Evolutionary conservation across 768 basidiomycete species (phyloP).

Genomic region (Suillus paluster): DNA sequence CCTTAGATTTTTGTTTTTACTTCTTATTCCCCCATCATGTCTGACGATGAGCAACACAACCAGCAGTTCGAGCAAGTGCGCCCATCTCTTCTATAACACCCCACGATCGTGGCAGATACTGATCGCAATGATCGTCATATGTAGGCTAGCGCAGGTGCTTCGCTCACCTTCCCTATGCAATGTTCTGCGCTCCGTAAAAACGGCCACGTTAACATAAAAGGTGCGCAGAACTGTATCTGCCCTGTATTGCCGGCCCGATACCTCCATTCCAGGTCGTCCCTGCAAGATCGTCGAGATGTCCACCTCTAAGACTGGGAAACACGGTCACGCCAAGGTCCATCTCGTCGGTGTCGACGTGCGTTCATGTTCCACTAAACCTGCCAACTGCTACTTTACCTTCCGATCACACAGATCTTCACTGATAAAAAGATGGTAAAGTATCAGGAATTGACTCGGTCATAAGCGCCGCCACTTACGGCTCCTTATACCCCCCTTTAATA

Average conservation of each 20-base stretch:
- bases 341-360: slow-evolving; percentile 94
- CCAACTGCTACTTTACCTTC: slow-evolving; percentile 17
- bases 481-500: slow-evolving; percentile 33
- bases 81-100: slow-evolving; percentile 18
- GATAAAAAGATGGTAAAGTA: slow-evolving; percentile 88
- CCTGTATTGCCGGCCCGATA: slow-evolving; percentile 8
- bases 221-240: slow-evolving; percentile 34
- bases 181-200: slow-evolving; percentile 96
- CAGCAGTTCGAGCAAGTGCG: slow-evolving; percentile 84
- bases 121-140: slow-evolving; percentile 22
- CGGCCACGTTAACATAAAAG: slow-evolving; percentile 96
- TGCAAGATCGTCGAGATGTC: slow-evolving; percentile 99
- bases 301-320: slow-evolving; percentile 99
- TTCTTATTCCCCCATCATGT: slow-evolving; percentile 55
- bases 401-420: slow-evolving; percentile 85
- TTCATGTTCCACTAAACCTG: slow-evolving; percentile 21
- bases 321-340: slow-evolving; percentile 99
- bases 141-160: slow-evolving; percentile 78
- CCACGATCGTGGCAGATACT: slow-evolving; percentile 16
- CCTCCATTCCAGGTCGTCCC: slow-evolving; percentile 63
- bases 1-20: slow-evolving; percentile 29
- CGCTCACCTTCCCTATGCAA: slow-evolving; percentile 84
- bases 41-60: slow-evolving; percentile 89
- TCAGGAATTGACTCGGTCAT: slow-evolving; percentile 11
- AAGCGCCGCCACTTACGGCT: slow-evolving; percentile 3